Percentiles rank a stretch among this genome's conserved stretches.
These are phyloP conservation scores for Solanum medicagineum DNA, from an alignment of 257 asterid species.

Conservation along the genomic window DNA sequence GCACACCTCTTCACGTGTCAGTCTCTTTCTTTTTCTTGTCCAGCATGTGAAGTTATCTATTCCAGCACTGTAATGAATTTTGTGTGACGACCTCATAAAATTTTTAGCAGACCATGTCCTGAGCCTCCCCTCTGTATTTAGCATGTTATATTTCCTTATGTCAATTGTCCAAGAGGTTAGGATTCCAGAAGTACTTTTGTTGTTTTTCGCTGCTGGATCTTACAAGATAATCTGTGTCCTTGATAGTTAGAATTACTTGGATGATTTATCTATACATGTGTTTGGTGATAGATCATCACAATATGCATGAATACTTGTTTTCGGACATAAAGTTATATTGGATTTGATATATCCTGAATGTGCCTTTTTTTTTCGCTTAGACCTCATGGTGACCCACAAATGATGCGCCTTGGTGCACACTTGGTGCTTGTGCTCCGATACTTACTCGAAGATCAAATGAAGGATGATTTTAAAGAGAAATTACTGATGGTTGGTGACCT, in stretches of 20 bases:
- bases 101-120: not conserved
- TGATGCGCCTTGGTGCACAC: slow-evolving; percentile 99
- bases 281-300: not conserved
- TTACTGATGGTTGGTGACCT: slow-evolving; percentile 82
- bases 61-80: not conserved
- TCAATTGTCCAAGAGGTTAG: not conserved
- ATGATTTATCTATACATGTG: not conserved
- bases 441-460: slow-evolving; percentile 75
- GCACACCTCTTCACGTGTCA: not conserved
- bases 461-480: slow-evolving; percentile 75
- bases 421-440: slow-evolving; percentile 84
- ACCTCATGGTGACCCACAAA: slow-evolving; percentile 99
- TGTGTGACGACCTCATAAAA: not conserved
- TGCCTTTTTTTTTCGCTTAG: slow-evolving; percentile 27
- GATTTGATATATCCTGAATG: slow-evolving; percentile 1
- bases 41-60: not conserved
- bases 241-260: not conserved
- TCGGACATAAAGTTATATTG: not conserved
- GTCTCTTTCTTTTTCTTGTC: not conserved
- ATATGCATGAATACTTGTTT: not conserved
- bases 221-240: not conserved
- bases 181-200: not conserved
- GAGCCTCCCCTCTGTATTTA: not conserved
- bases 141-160: not conserved
- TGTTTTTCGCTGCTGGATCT: not conserved